phyloP scores from a whole-genome alignment of 129 eudicot genomes.

The Helianthus tuberosus region DNA sequence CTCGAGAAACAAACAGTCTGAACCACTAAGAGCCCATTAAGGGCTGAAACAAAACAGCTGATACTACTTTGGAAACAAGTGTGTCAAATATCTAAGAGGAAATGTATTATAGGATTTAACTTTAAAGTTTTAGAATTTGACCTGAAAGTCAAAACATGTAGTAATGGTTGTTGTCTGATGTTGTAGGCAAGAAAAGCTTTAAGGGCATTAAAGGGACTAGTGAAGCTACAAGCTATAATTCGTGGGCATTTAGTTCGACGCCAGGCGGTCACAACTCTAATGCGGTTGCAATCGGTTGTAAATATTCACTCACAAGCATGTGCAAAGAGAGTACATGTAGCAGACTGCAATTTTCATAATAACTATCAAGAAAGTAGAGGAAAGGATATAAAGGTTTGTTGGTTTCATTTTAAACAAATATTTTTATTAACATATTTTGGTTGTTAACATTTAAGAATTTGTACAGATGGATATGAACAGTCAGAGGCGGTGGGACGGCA shows the following conservation, averaged over 20 bases:
- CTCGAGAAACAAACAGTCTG: no score
- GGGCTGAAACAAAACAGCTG: not conserved
- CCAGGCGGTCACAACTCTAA: constrained; percentile 77
- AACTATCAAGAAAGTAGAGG: constrained; percentile 40
- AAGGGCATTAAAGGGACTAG: constrained; percentile 88
- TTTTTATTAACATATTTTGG: not conserved
- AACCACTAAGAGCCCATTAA: no score
- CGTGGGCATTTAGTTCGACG: constrained; percentile 78
- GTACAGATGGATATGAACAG: constrained; percentile 69
- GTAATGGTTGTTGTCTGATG: constrained; percentile 22
- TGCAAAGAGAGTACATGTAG: constrained; percentile 73
- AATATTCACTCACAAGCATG: constrained; percentile 80
- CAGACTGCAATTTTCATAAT: constrained; percentile 30
- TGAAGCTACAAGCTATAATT: constrained; percentile 78
- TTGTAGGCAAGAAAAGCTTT: constrained; percentile 91
- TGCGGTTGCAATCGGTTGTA: constrained; percentile 77
- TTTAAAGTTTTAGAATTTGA: not conserved
- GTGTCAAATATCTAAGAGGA: not conserved
- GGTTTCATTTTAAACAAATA: not conserved
- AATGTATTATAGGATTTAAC: not conserved
- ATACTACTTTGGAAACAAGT: not conserved
- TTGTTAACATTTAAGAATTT: constrained; percentile 9
- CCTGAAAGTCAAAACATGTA: not conserved
- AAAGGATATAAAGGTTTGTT: constrained; percentile 66
- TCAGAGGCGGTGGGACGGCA: constrained; percentile 82